phyloP scores from a whole-genome alignment of 1,284 basidiomycete species.

The Tremellales sp. region DNA sequence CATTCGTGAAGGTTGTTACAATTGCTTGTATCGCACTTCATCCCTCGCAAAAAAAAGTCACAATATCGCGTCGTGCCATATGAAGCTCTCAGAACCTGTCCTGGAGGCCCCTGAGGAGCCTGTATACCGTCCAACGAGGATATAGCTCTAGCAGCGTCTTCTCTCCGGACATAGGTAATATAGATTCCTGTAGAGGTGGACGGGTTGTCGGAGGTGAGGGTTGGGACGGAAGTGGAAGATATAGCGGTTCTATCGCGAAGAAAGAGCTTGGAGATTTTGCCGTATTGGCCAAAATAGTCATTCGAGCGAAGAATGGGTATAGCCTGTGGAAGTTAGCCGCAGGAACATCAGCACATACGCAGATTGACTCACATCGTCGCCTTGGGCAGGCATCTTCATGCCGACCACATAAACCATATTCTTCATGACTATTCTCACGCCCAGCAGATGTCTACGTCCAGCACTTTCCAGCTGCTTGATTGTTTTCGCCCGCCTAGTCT shows the following conservation, averaged over 20 bases:
- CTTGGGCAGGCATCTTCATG: slow-evolving; percentile 65
- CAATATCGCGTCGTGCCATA: slow-evolving; percentile 98
- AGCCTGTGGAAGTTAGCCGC: slow-evolving; percentile 56
- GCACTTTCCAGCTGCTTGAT: slow-evolving; percentile 90
- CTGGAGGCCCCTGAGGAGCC: slow-evolving; percentile 69
- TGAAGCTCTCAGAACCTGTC: slow-evolving; percentile 81
- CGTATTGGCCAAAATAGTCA: slow-evolving; percentile 98
- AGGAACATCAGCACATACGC: background rate
- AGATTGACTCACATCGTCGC: slow-evolving; percentile 70
- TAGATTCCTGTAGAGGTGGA: slow-evolving; percentile 75
- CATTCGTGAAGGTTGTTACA: slow-evolving; percentile 97
- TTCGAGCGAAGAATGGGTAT: slow-evolving; percentile 89
- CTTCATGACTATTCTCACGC: slow-evolving; percentile 93
- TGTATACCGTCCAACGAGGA: slow-evolving; percentile 86
- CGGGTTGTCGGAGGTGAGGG: slow-evolving; percentile 49
- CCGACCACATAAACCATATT: slow-evolving; percentile 96
- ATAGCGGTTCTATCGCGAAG: slow-evolving; percentile 74
- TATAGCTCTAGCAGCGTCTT: slow-evolving; percentile 93
- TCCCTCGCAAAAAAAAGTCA: slow-evolving; percentile 86
- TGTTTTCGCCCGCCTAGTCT: slow-evolving; percentile 91
- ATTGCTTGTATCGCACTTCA: slow-evolving; percentile 64
- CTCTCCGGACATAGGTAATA: slow-evolving; percentile 90
- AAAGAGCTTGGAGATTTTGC: slow-evolving; percentile 93
- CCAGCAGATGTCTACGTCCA: slow-evolving; percentile 81
- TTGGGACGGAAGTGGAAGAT: slow-evolving; percentile 45